These are phyloP conservation scores for Oenanthe sinensis DNA, from an alignment of 129 eudicot species.

Conservation along the genomic window DNA sequence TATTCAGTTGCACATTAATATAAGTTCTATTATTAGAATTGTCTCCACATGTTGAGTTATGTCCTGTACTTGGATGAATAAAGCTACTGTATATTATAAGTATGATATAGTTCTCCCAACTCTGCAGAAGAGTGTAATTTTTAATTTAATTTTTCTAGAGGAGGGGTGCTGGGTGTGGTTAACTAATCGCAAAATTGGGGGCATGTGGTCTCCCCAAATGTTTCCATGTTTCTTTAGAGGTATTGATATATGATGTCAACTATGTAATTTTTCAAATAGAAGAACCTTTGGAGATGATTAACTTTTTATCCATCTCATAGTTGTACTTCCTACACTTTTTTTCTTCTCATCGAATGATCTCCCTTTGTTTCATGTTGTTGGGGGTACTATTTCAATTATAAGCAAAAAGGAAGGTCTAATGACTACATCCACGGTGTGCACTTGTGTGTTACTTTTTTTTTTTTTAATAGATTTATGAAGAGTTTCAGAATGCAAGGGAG, in stretches of 20 bases:
- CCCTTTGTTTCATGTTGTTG: neutral
- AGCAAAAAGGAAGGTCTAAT: neutral
- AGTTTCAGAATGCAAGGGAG: conserved; percentile 56
- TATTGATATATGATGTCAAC: neutral
- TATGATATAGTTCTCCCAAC: neutral
- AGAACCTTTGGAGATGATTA: neutral
- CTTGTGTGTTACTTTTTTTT: neutral
- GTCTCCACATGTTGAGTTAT: neutral
- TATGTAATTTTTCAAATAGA: neutral
- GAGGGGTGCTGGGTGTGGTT: neutral
- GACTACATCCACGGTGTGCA: neutral
- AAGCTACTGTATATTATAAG: neutral
- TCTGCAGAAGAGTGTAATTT: neutral
- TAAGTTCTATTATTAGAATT: neutral
- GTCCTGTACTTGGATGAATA: neutral
- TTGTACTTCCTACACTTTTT: neutral
- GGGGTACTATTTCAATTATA: neutral
- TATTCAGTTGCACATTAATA: neutral
- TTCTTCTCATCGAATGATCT: neutral
- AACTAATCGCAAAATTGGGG: neutral
- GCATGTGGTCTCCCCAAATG: neutral
- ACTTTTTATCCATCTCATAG: neutral
- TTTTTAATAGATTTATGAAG: conserved; percentile 39
- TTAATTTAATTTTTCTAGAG: neutral
- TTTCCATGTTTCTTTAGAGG: neutral